Evolutionary conservation across 192 early-diverging fungal genomes (phyloP).

Genomic region (Umbelopsis ramanniana): DNA sequence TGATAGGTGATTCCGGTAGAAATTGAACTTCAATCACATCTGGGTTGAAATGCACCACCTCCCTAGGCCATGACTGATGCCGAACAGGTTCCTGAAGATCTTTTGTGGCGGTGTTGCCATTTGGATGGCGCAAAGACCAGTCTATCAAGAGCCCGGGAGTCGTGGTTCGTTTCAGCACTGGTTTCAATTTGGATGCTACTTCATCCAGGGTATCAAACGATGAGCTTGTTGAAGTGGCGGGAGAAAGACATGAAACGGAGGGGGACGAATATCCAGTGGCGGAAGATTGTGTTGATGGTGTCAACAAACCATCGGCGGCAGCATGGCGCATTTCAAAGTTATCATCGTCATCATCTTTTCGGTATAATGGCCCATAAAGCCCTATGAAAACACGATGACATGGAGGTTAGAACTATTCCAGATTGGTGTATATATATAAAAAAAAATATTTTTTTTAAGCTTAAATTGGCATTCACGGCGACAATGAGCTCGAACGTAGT

Average conservation of each 20-base stretch:
- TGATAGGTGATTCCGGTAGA: conserved; percentile 13
- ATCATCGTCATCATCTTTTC: conserved; percentile 19
- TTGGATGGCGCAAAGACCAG: conserved; percentile 16
- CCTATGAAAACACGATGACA: neutral
- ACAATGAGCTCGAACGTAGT: too few species aligned
- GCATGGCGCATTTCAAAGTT: conserved; percentile 21
- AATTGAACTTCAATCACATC: conserved; percentile 17
- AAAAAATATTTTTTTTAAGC: too few species aligned
- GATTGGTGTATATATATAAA: neutral
- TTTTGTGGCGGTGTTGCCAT: neutral
- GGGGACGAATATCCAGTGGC: conserved; percentile 11
- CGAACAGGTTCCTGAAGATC: neutral
- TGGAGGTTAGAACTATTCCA: neutral
- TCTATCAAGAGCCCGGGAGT: neutral
- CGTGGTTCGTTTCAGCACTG: neutral
- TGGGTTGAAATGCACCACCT: conserved; percentile 15
- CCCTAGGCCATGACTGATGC: conserved; percentile 19
- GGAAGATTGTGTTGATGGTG: conserved; percentile 6
- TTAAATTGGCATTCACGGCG: too few species aligned
- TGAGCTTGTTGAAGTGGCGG: conserved; percentile 4
- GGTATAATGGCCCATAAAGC: conserved; percentile 13
- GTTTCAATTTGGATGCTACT: conserved; percentile 21
- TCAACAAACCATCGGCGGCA: conserved; percentile 4
- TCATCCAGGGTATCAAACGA: conserved; percentile 13
- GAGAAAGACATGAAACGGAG: conserved; percentile 5